phyloP scores from a whole-genome alignment of 2,329 filamentous ascomycete species.

The Fusarium agapanthi region DNA sequence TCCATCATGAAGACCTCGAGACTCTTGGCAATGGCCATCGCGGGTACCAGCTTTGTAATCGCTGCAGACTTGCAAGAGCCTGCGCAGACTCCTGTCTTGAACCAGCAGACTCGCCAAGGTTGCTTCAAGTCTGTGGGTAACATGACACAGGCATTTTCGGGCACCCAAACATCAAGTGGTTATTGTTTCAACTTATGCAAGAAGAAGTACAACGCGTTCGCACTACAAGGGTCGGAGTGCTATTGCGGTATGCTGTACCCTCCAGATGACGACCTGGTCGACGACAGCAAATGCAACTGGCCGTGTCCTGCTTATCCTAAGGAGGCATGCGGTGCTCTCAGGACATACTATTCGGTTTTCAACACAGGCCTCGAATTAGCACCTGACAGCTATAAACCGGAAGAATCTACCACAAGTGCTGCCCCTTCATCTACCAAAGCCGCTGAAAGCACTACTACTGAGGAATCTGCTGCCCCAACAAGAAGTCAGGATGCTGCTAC shows the following conservation, averaged over 20 bases:
- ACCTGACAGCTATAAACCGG: slow-evolving; percentile 38
- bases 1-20: background rate
- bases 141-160: background rate
- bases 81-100: background rate
- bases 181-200: background rate
- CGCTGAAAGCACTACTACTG: slow-evolving; percentile 29
- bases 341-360: slow-evolving; percentile 55
- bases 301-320: slow-evolving; percentile 69
- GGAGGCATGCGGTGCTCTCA: slow-evolving; percentile 66
- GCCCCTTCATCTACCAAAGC: slow-evolving; percentile 41
- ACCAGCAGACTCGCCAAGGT: background rate
- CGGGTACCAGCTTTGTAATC: background rate
- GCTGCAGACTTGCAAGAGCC: background rate
- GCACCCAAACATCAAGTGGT: background rate
- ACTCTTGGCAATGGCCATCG: background rate
- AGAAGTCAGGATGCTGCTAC: slow-evolving; percentile 23
- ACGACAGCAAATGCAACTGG: slow-evolving; percentile 69
- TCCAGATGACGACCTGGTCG: slow-evolving; percentile 46
- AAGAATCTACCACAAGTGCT: slow-evolving; percentile 19
- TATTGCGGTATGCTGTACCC: background rate
- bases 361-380: slow-evolving; percentile 59
- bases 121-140: background rate
- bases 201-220: background rate
- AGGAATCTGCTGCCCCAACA: background rate
- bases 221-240: background rate